Conservation (phyloP, 2,329 filamentous ascomycete species). For the Venturia nashicola region DNA sequence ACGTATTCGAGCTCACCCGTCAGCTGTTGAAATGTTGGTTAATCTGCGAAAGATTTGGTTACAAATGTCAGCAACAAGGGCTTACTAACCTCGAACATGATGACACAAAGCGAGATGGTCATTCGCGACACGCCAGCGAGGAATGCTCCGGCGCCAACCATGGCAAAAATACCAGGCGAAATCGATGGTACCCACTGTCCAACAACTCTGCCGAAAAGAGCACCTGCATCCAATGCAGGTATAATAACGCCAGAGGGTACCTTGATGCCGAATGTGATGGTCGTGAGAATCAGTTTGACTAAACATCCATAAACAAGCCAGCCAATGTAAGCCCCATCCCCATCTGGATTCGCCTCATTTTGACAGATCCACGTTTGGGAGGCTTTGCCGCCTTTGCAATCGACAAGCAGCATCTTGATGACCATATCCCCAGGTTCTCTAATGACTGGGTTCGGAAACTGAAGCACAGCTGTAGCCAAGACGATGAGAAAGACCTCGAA, state of each 20-base stretch:
- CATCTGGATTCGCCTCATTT: conserved; percentile 29
- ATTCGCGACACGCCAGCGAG: conserved; percentile 46
- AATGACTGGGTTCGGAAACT: conserved; percentile 44
- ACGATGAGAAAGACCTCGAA: conserved; percentile 40
- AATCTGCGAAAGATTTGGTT: neutral
- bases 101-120: conserved; percentile 46
- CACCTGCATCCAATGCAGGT: conserved; percentile 44
- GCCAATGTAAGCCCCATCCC: conserved; percentile 33
- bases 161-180: conserved; percentile 47
- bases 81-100: conserved; percentile 40
- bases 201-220: conserved; percentile 44
- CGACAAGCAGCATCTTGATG: conserved; percentile 44
- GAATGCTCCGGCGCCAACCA: conserved; percentile 48
- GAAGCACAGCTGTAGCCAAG: conserved; percentile 39
- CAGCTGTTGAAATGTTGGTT: conserved; percentile 19
- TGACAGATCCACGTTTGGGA: conserved; percentile 36
- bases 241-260: conserved; percentile 50
- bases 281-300: conserved; percentile 43
- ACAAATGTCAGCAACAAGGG: neutral
- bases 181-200: conserved; percentile 33
- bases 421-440: conserved; percentile 43
- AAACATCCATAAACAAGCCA: conserved; percentile 42
- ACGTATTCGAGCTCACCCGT: conserved; percentile 47
- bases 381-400: conserved; percentile 28
- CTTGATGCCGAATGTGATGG: conserved; percentile 47